Conservation (phyloP, 768 basidiomycete species). For the Cystofilobasidium capitatum region DNA sequence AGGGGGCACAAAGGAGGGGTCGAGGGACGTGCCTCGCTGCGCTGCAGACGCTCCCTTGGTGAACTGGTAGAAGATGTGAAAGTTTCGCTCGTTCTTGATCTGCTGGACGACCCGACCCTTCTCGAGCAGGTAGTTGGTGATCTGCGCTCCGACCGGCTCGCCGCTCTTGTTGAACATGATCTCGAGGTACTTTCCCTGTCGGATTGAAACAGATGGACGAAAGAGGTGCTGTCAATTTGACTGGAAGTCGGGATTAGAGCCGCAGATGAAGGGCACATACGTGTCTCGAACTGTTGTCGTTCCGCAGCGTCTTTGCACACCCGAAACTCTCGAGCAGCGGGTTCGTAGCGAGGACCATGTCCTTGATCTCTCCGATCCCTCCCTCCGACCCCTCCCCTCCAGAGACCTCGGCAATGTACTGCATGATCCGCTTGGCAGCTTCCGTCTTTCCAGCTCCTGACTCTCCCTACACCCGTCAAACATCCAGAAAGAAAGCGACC, state of each 20-base stretch:
- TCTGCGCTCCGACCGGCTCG: slow-evolving; percentile 92
- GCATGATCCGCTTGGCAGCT: slow-evolving; percentile 98
- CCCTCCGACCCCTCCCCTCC: slow-evolving; percentile 50
- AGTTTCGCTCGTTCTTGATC: slow-evolving; percentile 89
- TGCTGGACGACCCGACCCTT: slow-evolving; percentile 84
- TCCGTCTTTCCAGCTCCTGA: slow-evolving; percentile 99
- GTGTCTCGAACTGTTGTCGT: slow-evolving; percentile 97
- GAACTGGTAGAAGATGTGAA: slow-evolving; percentile 99
- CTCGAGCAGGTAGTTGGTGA: slow-evolving; percentile 95
- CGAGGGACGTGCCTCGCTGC: slow-evolving; percentile 54
- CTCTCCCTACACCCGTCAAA: slow-evolving; percentile 53
- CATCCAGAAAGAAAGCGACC: not conserved
- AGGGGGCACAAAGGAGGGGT: not conserved
- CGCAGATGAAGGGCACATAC: slow-evolving; percentile 46
- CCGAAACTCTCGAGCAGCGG: slow-evolving; percentile 95
- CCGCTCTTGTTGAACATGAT: slow-evolving; percentile 95
- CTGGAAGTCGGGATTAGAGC: not conserved
- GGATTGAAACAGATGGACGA: slow-evolving; percentile 21
- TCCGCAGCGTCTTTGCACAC: slow-evolving; percentile 95
- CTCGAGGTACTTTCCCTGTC: slow-evolving; percentile 93
- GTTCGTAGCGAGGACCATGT: slow-evolving; percentile 98
- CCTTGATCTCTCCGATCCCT: slow-evolving; percentile 95
- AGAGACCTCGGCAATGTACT: slow-evolving; percentile 95
- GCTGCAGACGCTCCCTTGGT: slow-evolving; percentile 86
- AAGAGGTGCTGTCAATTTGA: not conserved